These are phyloP conservation scores for Claviceps fusiformis DNA, from an alignment of 2,329 filamentous ascomycete genomes.

Conservation along the genomic window DNA sequence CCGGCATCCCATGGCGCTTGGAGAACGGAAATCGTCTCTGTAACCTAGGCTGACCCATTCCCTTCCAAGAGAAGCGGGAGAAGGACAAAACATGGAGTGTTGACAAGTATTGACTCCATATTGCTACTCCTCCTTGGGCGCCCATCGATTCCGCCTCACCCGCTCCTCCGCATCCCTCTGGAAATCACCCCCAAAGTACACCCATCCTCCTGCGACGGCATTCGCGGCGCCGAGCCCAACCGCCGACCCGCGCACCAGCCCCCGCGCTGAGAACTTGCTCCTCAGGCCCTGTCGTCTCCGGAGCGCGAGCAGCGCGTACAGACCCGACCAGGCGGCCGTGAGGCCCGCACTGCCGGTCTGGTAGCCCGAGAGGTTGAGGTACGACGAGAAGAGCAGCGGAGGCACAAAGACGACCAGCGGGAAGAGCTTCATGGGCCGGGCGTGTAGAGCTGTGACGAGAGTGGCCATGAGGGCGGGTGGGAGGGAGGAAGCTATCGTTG, in stretches of 20 bases:
- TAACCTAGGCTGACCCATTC: too few species aligned
- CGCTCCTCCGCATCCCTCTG: constrained; percentile 35
- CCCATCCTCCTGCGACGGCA: constrained; percentile 34
- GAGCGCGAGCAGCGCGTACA: constrained; percentile 42
- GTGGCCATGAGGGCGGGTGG: constrained; percentile 42
- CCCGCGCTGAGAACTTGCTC: constrained; percentile 32
- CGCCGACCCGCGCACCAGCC: constrained; percentile 35
- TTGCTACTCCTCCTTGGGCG: constrained; percentile 8
- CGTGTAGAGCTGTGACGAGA: constrained; percentile 42
- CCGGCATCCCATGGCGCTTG: too few species aligned
- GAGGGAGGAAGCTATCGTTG: constrained; percentile 33
- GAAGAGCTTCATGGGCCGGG: constrained; percentile 35
- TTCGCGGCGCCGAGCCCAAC: constrained; percentile 37
- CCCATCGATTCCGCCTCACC: constrained; percentile 38
- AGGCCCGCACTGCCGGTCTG: constrained; percentile 42
- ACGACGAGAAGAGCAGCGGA: constrained; percentile 31
- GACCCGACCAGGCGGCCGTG: constrained; percentile 40
- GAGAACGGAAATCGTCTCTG: too few species aligned
- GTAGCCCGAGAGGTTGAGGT: constrained; percentile 46
- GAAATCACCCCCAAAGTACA: constrained; percentile 38
- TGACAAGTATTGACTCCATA: too few species aligned
- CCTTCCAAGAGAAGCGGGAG: too few species aligned
- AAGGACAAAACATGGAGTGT: too few species aligned
- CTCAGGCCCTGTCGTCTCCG: constrained; percentile 29
- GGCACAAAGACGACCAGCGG: constrained; percentile 38